A percentile compares a stretch with the other conserved stretches of the same genome.
Evolutionary conservation across 2,329 filamentous ascomycete genomes (phyloP).

Genomic region (Alternaria triticimaculans): DNA sequence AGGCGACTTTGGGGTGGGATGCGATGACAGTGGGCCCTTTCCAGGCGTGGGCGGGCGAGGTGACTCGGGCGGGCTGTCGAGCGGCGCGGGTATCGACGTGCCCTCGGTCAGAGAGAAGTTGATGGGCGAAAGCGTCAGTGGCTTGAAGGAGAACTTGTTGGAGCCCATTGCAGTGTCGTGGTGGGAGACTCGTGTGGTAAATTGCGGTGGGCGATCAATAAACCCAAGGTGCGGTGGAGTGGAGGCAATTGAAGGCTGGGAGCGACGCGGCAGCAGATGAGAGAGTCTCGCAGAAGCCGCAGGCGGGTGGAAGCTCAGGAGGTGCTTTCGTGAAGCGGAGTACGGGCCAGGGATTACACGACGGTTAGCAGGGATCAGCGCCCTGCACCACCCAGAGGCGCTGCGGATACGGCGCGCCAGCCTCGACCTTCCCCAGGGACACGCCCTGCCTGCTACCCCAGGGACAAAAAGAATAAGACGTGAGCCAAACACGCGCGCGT

Average conservation of each 20-base stretch:
- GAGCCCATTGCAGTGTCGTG: slow-evolving; percentile 28
- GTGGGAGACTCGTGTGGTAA: neutral
- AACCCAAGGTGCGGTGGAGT: slow-evolving; percentile 11
- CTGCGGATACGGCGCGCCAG: slow-evolving; percentile 6
- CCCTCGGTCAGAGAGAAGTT: slow-evolving; percentile 53
- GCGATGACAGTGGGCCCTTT: slow-evolving; percentile 50
- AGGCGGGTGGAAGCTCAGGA: slow-evolving; percentile 39
- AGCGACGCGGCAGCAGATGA: slow-evolving; percentile 22
- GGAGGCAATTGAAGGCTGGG: slow-evolving; percentile 24
- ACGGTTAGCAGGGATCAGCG: slow-evolving; percentile 17
- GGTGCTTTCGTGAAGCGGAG: slow-evolving; percentile 31
- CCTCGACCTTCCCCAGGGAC: neutral
- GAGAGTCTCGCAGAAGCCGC: slow-evolving; percentile 24
- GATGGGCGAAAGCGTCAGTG: slow-evolving; percentile 47
- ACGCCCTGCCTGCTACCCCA: neutral
- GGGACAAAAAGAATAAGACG: neutral
- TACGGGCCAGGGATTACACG: slow-evolving; percentile 29
- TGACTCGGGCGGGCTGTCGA: slow-evolving; percentile 48
- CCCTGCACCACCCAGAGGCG: slow-evolving; percentile 23
- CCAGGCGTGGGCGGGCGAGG: slow-evolving; percentile 49
- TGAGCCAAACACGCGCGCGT: neutral
- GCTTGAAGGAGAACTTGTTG: slow-evolving; percentile 41
- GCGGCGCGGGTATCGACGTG: slow-evolving; percentile 51
- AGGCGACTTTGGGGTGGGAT: slow-evolving; percentile 47
- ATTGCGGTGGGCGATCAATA: slow-evolving; percentile 11